Evolutionary conservation across 2,329 filamentous ascomycete species (phyloP).

Genomic region (Pyrenochaeta sp.): DNA sequence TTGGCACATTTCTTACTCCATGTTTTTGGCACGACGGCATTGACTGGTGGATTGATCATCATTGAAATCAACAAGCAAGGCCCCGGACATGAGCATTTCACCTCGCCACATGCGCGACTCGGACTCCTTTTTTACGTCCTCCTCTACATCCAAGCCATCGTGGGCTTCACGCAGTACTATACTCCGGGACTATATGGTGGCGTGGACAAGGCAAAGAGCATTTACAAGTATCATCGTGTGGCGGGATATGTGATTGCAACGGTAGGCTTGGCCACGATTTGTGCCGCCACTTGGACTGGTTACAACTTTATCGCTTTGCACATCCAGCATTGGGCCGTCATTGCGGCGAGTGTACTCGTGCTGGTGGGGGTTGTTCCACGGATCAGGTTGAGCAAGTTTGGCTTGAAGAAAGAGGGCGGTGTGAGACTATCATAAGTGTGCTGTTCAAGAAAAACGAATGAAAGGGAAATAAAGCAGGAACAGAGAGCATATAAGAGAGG

Average conservation of each 20-base stretch:
- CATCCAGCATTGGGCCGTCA: conserved; percentile 78
- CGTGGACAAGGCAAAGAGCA: conserved; percentile 76
- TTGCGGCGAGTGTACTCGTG: conserved; percentile 71
- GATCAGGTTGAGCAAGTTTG: conserved; percentile 83
- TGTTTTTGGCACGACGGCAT: conserved; percentile 66
- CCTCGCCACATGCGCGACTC: conserved; percentile 80
- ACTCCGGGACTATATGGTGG: conserved; percentile 78
- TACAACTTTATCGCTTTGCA: conserved; percentile 74
- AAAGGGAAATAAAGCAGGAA: no score
- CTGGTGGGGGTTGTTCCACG: conserved; percentile 77
- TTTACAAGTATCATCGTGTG: conserved; percentile 90
- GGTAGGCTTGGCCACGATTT: conserved; percentile 75
- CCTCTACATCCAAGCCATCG: conserved; percentile 74
- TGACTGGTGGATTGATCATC: conserved; percentile 70
- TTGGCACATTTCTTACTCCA: conserved; percentile 75
- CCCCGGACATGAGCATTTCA: conserved; percentile 74
- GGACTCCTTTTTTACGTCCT: conserved; percentile 78
- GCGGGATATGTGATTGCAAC: conserved; percentile 77
- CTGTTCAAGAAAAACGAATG: no score
- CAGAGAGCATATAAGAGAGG: no score
- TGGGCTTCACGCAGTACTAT: conserved; percentile 86
- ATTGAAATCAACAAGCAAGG: conserved; percentile 86
- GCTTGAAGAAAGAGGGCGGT: conserved; percentile 51
- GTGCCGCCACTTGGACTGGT: conserved; percentile 76
- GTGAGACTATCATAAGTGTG: conserved; percentile 12